Conservation (phyloP, 2,329 filamentous ascomycete genomes). For the Chaetomium olivaceum region DNA sequence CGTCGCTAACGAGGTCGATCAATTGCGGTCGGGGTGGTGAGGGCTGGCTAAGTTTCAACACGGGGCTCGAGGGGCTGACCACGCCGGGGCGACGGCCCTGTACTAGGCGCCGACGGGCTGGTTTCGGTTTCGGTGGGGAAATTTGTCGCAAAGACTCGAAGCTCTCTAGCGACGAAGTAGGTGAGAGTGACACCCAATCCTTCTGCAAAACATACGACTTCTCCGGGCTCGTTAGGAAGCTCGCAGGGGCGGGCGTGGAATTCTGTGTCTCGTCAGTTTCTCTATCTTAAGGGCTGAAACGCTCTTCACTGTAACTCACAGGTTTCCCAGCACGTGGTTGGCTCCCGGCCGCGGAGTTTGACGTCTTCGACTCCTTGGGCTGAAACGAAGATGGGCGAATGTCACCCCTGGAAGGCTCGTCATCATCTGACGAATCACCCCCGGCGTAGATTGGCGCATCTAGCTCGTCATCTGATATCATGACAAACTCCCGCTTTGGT, state of each 20-base stretch:
- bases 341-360: not conserved
- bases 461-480: conserved; percentile 38
- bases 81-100: conserved; percentile 30
- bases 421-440: conserved; percentile 58
- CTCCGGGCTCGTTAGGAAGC: conserved; percentile 26
- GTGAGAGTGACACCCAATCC: conserved; percentile 29
- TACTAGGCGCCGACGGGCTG: conserved; percentile 31
- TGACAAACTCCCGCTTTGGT: conserved; percentile 40
- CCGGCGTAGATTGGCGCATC: conserved; percentile 41
- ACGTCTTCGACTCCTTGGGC: conserved; percentile 40
- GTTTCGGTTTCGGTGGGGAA: conserved; percentile 21
- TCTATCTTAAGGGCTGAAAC: no score
- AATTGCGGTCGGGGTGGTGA: conserved; percentile 12
- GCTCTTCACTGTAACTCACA: not conserved
- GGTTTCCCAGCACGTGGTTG: not conserved
- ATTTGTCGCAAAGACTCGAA: conserved; percentile 23
- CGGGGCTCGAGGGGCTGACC: conserved; percentile 25
- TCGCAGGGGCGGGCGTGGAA: conserved; percentile 19
- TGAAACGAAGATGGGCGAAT: conserved; percentile 62
- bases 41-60: conserved; percentile 16
- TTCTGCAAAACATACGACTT: conserved; percentile 25
- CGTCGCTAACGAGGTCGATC: conserved; percentile 41
- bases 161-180: conserved; percentile 23
- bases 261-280: conserved; percentile 13
- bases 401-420: conserved; percentile 58